Percentiles rank a stretch among this genome's conserved stretches.
Conservation (phyloP, 805 yeast species). For the Candida pini region DNA sequence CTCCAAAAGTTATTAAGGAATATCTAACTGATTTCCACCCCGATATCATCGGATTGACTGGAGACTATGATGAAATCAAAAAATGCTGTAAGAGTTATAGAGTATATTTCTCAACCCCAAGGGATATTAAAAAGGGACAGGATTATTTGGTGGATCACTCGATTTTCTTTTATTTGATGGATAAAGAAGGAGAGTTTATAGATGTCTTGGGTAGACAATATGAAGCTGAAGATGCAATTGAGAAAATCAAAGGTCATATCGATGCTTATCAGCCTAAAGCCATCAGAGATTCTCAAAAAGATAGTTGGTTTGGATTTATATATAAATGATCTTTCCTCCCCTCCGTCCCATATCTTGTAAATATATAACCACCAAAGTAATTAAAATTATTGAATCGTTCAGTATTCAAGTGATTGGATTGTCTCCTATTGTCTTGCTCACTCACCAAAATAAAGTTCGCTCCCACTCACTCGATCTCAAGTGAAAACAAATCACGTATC, state of each 20-base stretch:
- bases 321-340: conserved; percentile 35
- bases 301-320: conserved; percentile 54
- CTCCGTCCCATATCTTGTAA: too few species aligned
- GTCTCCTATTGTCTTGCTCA: too few species aligned
- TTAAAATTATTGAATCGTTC: neutral
- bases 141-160: conserved; percentile 97
- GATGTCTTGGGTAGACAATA: conserved; percentile 93
- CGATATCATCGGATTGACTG: conserved; percentile 84
- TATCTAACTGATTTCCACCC: conserved; percentile 89
- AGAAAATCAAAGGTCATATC: conserved; percentile 69
- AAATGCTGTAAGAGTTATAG: conserved; percentile 82
- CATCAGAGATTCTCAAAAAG: conserved; percentile 60
- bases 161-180: conserved; percentile 95
- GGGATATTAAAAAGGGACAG: conserved; percentile 89
- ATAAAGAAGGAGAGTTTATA: conserved; percentile 93
- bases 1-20: conserved; percentile 77
- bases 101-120: conserved; percentile 97
- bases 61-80: conserved; percentile 80
- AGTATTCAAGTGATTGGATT: too few species aligned
- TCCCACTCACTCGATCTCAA: too few species aligned
- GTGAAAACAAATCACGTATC: too few species aligned
- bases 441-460: too few species aligned
- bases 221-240: conserved; percentile 70
- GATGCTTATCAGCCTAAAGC: conserved; percentile 69
- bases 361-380: neutral